Conservation (phyloP, 805 yeast species). For the Wickerhamomyces hampshirensis region DNA sequence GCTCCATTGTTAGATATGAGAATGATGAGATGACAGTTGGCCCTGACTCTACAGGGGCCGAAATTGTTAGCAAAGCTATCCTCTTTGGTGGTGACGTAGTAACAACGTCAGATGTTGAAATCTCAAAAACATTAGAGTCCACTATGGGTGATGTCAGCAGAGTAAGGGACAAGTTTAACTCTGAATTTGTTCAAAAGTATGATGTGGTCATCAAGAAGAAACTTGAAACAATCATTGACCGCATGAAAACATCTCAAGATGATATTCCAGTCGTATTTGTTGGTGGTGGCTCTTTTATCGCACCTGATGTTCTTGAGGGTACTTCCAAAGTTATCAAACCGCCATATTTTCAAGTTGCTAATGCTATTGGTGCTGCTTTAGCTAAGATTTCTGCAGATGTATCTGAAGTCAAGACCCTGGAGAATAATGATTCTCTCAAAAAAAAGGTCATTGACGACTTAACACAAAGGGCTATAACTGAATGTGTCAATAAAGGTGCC, state of each 20-base stretch:
- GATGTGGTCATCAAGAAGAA: conserved; percentile 17
- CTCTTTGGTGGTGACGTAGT: conserved; percentile 39
- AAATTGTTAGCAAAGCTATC: conserved; percentile 26
- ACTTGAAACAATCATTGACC: conserved; percentile 38
- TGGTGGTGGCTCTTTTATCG: conserved; percentile 47
- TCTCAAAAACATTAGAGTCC: conserved; percentile 12
- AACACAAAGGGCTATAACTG: conserved; percentile 16
- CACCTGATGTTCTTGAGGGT: conserved; percentile 33
- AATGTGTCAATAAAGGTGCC: conserved; percentile 25
- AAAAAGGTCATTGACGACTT: conserved; percentile 18
- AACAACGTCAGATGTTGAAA: conserved; percentile 37
- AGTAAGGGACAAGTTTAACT: conserved; percentile 10
- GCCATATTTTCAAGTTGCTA: conserved; percentile 38
- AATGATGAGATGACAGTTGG: conserved; percentile 31
- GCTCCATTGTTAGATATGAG: conserved; percentile 35
- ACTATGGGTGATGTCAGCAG: conserved; percentile 3
- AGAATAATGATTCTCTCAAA: conserved; percentile 6
- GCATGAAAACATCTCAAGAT: conserved; percentile 41
- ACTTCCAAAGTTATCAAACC: conserved; percentile 39
- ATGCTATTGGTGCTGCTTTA: conserved; percentile 48
- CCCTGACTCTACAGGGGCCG: conserved; percentile 44
- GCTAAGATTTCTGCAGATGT: conserved; percentile 34
- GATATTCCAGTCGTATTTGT: conserved; percentile 40
- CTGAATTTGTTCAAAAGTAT: conserved; percentile 9
- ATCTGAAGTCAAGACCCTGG: conserved; percentile 5